Base-by-base conservation (phyloP, 345 rosid genomes). In the Hibiscus tridactylites region DNA sequence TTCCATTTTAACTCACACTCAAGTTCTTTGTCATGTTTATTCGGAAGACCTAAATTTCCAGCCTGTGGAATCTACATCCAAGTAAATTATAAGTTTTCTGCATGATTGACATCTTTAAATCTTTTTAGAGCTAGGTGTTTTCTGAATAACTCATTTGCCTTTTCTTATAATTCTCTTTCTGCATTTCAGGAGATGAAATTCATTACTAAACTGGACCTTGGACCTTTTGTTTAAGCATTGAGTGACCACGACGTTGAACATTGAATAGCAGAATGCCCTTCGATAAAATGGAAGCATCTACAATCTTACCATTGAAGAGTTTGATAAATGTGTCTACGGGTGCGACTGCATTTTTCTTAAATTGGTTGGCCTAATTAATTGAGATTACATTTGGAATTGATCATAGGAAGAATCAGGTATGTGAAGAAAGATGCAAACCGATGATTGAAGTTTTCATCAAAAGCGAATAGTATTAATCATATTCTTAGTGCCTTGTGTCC, bases 121-220 rank as follows among this genome's bases (percentile, higher is more conserved):
- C 52, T 64, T 39, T 12, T 59, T 29, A 29, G 10, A 29, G 13
- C 9, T 2, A 29, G n/a, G 64, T 60, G 6, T 28, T 60, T 60
- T 60, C n/a, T 60, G 7, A 13, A 29, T 63, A 63, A 63, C 21
- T 35, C 29, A 12, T 3, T 42, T 65, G 24, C 70, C 26, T 66
- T 70, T 57, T 57, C 65, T 71, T 15, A 71, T 37, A 3, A 13
- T 16, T 58, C 2, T 3, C 24, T 9, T 71, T 3, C 73, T 29
- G 24, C 42, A 71, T 71, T 24, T 58, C 65, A 71, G 73, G 73
- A 56, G 73, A 70, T 6, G 53, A 42, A 31, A 9, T 46, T 69
- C 59, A 19, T 19, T 21, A 54, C 59, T 54, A 54, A 54, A 54
- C 26, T 24, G 21, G 59, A 54, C 28, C 59, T 54, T 19, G 24